Conservation (phyloP, 257 asterid species). For the Jacaranda copaia region DNA sequence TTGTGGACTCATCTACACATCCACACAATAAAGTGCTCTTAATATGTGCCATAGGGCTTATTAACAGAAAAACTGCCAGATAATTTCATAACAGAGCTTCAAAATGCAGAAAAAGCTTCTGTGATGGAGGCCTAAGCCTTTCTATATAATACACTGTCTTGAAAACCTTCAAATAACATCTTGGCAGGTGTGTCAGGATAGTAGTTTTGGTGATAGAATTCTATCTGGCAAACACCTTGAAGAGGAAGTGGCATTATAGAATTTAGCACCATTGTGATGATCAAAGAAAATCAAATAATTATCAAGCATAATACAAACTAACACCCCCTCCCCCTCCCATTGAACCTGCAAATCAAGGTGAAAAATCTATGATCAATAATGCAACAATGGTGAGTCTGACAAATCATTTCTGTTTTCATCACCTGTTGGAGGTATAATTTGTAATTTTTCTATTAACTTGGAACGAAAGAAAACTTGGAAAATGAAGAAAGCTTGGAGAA, state of each 20-base stretch:
- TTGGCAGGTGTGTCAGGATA: background rate
- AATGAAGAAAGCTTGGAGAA: too few relatives aligned
- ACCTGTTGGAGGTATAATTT: too few relatives aligned
- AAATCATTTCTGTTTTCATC: too few relatives aligned
- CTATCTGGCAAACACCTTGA: background rate
- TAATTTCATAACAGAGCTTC: background rate
- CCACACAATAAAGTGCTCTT: slow-evolving; percentile 7
- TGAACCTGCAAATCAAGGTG: too few relatives aligned
- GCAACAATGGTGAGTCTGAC: background rate
- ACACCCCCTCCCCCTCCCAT: background rate
- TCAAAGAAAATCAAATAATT: background rate
- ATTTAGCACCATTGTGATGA: background rate
- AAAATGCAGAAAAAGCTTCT: too few relatives aligned
- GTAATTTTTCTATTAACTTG: too few relatives aligned
- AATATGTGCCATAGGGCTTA: background rate
- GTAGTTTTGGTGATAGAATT: too few relatives aligned
- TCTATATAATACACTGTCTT: background rate
- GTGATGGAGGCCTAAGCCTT: too few relatives aligned
- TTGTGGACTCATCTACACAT: slow-evolving; percentile 68
- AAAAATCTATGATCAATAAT: too few relatives aligned
- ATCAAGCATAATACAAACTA: background rate
- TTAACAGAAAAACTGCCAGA: too few relatives aligned
- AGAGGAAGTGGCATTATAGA: background rate
- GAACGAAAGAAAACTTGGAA: too few relatives aligned
- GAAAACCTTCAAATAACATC: background rate